Conservation (phyloP, 2,329 filamentous ascomycete genomes). For the Colletotrichum limetticola region DNA sequence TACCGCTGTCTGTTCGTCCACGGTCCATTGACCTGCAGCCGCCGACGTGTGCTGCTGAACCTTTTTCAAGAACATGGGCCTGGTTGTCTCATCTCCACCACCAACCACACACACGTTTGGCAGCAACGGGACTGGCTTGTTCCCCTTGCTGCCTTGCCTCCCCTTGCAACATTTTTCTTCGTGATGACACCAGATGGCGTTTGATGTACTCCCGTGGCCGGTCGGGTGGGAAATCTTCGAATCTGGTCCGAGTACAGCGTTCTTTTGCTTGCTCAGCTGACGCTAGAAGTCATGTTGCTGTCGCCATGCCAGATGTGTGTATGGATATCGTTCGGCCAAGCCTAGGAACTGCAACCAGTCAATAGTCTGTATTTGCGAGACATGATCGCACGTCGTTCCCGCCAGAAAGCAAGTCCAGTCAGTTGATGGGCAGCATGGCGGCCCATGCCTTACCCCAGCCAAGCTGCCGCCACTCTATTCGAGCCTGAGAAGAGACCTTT, state of each 20-base stretch:
- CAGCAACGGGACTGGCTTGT: conserved; percentile 4
- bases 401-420: conserved; percentile 21
- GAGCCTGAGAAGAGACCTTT: conserved; percentile 23
- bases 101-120: conserved; percentile 21
- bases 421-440: background rate
- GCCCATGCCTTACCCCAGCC: conserved; percentile 20
- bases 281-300: conserved; percentile 16
- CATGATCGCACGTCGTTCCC: conserved; percentile 19
- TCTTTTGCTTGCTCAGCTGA: conserved; percentile 22
- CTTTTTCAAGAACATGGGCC: conserved; percentile 13
- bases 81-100: conserved; percentile 33
- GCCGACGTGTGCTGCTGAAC: conserved; percentile 23
- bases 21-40: conserved; percentile 23
- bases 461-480: conserved; percentile 20
- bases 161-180: background rate
- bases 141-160: conserved; percentile 6
- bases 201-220: conserved; percentile 28
- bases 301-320: conserved; percentile 1
- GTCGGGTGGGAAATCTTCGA: conserved; percentile 18
- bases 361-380: conserved; percentile 32
- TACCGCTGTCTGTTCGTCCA: conserved; percentile 17
- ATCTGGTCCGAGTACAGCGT: background rate
- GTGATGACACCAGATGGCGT: conserved; percentile 15
- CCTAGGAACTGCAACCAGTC: conserved; percentile 25
- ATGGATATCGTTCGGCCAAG: conserved; percentile 6